Percentiles rank a stretch among this genome's conserved stretches.
phyloP scores from a whole-genome alignment of 1,284 basidiomycete species.

The Kalmanozyma brasiliensis region DNA sequence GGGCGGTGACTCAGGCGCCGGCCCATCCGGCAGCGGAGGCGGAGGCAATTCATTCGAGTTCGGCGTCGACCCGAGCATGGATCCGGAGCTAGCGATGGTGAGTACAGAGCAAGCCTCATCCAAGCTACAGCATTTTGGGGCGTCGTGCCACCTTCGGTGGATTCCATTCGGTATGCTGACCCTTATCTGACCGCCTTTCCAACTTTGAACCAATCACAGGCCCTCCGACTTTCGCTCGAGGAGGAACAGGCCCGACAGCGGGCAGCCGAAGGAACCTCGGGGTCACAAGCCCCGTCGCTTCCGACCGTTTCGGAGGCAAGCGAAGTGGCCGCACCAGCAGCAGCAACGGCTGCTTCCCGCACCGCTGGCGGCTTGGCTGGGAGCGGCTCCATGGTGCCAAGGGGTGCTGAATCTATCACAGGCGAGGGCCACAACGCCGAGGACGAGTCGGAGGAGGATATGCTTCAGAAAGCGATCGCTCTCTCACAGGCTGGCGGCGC shows the following conservation, averaged over 20 bases:
- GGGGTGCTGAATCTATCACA: slow-evolving; percentile 59
- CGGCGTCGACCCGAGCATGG: slow-evolving; percentile 91
- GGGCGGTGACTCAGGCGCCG: slow-evolving; percentile 71
- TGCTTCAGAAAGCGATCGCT: slow-evolving; percentile 59
- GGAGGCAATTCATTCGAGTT: slow-evolving; percentile 75
- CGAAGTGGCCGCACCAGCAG: slow-evolving; percentile 16
- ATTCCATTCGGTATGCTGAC: slow-evolving; percentile 18
- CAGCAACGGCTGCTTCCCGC: slow-evolving; percentile 23
- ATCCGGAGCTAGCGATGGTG: slow-evolving; percentile 97
- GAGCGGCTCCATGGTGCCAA: slow-evolving; percentile 57
- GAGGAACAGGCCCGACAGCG: slow-evolving; percentile 88
- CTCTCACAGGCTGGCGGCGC: slow-evolving; percentile 49
- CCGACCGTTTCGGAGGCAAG: slow-evolving; percentile 48
- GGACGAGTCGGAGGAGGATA: slow-evolving; percentile 61
- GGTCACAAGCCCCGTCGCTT: slow-evolving; percentile 43
- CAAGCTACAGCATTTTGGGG: no score
- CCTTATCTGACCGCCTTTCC: neutral
- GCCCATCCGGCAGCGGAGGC: slow-evolving; percentile 55
- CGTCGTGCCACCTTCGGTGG: no score
- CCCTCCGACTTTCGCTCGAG: slow-evolving; percentile 95
- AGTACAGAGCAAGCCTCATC: slow-evolving; percentile 45
- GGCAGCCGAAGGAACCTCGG: slow-evolving; percentile 49
- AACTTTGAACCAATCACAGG: slow-evolving; percentile 71
- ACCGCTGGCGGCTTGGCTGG: slow-evolving; percentile 44
- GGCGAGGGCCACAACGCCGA: slow-evolving; percentile 54